Percentiles rank a stretch among this genome's conserved stretches.
phyloP scores from a whole-genome alignment of 176 grass and related monocot species.

The sorghum (Sorghum bicolor) region DNA sequence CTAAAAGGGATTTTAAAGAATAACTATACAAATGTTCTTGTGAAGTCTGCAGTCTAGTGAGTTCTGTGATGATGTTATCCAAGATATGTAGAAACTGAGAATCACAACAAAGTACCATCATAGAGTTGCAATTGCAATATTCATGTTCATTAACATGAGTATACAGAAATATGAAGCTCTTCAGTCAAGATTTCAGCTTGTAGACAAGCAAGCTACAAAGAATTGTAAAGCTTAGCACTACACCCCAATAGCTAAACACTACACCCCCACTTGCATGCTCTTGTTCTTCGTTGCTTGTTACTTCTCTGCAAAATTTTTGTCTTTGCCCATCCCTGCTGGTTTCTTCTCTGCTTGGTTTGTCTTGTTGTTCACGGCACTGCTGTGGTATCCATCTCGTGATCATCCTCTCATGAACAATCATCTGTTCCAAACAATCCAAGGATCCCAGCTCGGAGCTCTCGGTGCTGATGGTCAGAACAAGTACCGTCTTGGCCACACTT shows the following conservation, averaged over 20 bases:
- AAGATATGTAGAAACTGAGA: not conserved
- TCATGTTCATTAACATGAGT: not conserved
- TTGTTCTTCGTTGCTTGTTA: not conserved
- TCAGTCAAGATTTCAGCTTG: slow-evolving; percentile 35
- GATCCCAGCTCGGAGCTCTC: slow-evolving; percentile 12
- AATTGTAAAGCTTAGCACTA: slow-evolving; percentile 29
- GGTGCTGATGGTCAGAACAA: slow-evolving; percentile 44
- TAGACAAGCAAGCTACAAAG: slow-evolving; percentile 36
- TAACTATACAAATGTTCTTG: not conserved
- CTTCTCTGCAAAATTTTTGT: not conserved
- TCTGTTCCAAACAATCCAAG: slow-evolving; percentile 37
- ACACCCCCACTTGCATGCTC: not conserved
- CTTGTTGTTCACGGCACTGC: slow-evolving; percentile 41
- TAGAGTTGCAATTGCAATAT: not conserved
- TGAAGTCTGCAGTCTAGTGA: not conserved
- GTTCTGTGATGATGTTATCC: not conserved
- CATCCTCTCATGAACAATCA: slow-evolving; percentile 50
- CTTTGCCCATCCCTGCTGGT: too few species aligned
- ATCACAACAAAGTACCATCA: not conserved
- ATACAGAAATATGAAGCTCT: slow-evolving; percentile 13
- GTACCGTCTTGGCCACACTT: slow-evolving; percentile 64
- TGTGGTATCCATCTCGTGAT: slow-evolving; percentile 59
- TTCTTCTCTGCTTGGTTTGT: not conserved
- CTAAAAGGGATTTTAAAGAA: not conserved
- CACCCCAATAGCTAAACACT: slow-evolving; percentile 4